These are phyloP conservation scores for Penicillium thymicola DNA, from an alignment of 2,329 filamentous ascomycete species.

Conservation along the genomic window DNA sequence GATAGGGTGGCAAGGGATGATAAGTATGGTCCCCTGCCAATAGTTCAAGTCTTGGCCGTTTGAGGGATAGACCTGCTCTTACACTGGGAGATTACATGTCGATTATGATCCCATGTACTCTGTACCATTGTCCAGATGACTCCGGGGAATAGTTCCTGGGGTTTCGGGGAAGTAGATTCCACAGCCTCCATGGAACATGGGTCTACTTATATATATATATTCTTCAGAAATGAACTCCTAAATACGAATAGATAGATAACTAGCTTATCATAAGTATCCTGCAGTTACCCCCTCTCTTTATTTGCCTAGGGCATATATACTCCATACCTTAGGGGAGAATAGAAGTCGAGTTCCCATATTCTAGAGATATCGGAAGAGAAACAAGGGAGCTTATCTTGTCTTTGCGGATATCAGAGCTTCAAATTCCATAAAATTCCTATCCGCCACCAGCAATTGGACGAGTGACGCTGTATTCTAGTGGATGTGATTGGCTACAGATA, in stretches of 20 bases:
- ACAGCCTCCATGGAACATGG: neutral
- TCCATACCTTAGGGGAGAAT: neutral
- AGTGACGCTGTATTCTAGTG: neutral
- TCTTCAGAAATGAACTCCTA: neutral
- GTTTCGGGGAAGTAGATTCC: neutral
- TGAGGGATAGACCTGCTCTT: neutral
- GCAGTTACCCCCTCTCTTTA: neutral
- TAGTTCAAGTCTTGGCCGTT: neutral
- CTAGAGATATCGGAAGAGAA: neutral
- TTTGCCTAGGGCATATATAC: too few relatives aligned
- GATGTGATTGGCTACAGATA: constrained; percentile 12
- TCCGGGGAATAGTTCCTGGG: constrained; percentile 8
- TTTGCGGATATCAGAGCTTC: neutral
- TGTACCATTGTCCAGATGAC: neutral
- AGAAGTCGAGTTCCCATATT: neutral
- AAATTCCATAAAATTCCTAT: constrained; percentile 4
- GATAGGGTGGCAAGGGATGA: neutral
- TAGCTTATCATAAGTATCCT: neutral
- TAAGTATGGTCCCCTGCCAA: neutral
- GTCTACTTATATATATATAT: neutral
- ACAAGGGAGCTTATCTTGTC: neutral
- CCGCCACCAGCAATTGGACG: constrained; percentile 17
- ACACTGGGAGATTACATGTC: neutral
- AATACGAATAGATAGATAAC: neutral
- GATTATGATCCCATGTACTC: neutral